These are phyloP conservation scores for Plantago ovata DNA, from an alignment of 257 asterid genomes.

Conservation along the genomic window DNA sequence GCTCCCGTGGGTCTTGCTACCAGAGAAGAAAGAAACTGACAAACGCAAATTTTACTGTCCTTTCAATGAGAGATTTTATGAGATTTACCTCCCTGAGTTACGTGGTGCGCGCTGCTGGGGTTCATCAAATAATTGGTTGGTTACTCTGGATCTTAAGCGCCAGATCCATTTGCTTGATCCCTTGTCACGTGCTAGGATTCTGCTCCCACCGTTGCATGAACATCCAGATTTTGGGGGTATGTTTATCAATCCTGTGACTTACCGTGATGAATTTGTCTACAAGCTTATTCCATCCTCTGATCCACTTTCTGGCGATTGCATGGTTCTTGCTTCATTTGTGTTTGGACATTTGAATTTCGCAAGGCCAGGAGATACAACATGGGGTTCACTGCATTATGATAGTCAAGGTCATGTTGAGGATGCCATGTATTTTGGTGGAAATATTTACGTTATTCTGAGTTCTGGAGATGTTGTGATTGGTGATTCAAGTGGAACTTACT, in stretches of 20 bases:
- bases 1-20: slow-evolving; percentile 28
- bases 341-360: slow-evolving; percentile 23
- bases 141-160: slow-evolving; percentile 21
- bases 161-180: slow-evolving; percentile 24
- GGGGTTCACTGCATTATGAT: slow-evolving; percentile 24
- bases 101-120: slow-evolving; percentile 30
- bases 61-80: slow-evolving; percentile 18
- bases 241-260: slow-evolving; percentile 15
- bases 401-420: slow-evolving; percentile 16
- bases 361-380: slow-evolving; percentile 19
- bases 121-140: slow-evolving; percentile 30
- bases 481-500: slow-evolving; percentile 14
- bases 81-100: slow-evolving; percentile 17
- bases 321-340: slow-evolving; percentile 21
- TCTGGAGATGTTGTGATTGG: slow-evolving; percentile 19
- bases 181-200: slow-evolving; percentile 16
- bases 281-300: slow-evolving; percentile 25
- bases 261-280: slow-evolving; percentile 22
- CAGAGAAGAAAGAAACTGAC: slow-evolving; percentile 12
- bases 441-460: slow-evolving; percentile 18
- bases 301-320: slow-evolving; percentile 22
- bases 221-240: slow-evolving; percentile 25
- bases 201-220: slow-evolving; percentile 22
- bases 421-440: slow-evolving; percentile 21
- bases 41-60: slow-evolving; percentile 17